Conservation (phyloP, 768 basidiomycete genomes). For the Pholiota conissans region DNA sequence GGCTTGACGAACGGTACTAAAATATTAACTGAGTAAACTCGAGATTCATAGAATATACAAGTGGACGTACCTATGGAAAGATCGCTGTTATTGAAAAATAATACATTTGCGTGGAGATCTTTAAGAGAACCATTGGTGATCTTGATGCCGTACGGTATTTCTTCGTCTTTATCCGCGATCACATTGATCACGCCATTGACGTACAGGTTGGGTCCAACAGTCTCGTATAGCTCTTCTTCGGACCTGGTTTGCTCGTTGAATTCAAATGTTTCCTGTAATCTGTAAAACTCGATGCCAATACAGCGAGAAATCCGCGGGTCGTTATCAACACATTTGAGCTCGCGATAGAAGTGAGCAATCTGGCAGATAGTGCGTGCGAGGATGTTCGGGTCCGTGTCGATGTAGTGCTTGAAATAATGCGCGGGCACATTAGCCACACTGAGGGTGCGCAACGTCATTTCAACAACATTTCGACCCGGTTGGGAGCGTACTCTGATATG, state of each 20-base stretch:
- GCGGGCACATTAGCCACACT: background rate
- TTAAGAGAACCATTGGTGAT: background rate
- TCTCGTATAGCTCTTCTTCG: background rate
- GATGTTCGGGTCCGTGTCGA: background rate
- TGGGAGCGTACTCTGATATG: background rate
- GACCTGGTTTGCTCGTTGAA: background rate
- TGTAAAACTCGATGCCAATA: background rate
- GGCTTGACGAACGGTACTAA: background rate
- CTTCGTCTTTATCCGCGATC: background rate
- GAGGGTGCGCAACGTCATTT: background rate
- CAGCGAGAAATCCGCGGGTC: background rate
- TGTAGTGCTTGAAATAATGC: background rate
- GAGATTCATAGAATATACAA: background rate
- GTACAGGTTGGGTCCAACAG: background rate
- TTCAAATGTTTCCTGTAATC: background rate
- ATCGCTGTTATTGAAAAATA: constrained; percentile 2
- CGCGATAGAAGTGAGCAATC: background rate
- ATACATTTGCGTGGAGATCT: background rate
- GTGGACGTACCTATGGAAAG: background rate
- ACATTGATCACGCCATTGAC: background rate
- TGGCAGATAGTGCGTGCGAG: background rate
- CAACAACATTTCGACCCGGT: background rate
- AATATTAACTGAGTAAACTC: background rate
- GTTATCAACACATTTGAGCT: background rate
- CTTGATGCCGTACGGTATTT: background rate